Evolutionary conservation across 768 basidiomycete species (phyloP).

Genomic region (Boletus tomentosulus): DNA sequence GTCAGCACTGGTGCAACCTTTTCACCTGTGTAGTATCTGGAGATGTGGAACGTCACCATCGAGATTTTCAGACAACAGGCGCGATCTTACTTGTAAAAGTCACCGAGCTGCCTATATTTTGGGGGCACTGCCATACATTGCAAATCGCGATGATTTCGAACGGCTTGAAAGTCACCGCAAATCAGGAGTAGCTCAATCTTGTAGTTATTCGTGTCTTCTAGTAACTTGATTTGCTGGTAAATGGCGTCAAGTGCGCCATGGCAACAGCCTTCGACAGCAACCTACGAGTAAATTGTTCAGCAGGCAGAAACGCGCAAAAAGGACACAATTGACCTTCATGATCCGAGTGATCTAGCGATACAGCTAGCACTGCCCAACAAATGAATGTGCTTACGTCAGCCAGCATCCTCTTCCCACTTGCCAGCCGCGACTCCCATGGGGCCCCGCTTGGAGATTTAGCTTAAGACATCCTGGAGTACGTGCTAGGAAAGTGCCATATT

Average conservation of each 20-base stretch:
- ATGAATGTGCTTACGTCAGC: neutral
- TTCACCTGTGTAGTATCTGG: constrained; percentile 84
- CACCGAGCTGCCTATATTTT: constrained; percentile 82
- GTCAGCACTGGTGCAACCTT: constrained; percentile 83
- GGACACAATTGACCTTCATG: constrained; percentile 23
- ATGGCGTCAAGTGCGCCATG: constrained; percentile 91
- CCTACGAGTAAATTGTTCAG: constrained; percentile 36
- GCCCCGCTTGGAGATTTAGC: too few relatives aligned
- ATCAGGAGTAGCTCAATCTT: constrained; percentile 84
- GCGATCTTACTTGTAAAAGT: constrained; percentile 66
- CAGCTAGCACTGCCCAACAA: neutral
- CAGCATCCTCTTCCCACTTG: too few relatives aligned
- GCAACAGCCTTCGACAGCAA: constrained; percentile 93
- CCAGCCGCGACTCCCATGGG: too few relatives aligned
- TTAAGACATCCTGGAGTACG: neutral
- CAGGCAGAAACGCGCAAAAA: neutral
- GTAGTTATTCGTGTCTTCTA: constrained; percentile 60
- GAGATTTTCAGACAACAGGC: neutral
- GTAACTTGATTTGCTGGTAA: constrained; percentile 61
- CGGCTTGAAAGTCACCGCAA: constrained; percentile 95
- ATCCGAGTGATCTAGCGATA: neutral
- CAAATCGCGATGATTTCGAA: constrained; percentile 81
- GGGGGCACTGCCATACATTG: constrained; percentile 87
- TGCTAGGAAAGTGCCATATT: neutral
- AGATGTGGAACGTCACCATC: constrained; percentile 1